A percentile compares a stretch with the other conserved stretches of the same genome.
phyloP scores from a whole-genome alignment of 495 filamentous ascomycete genomes.

The Lophium mytilinum region DNA sequence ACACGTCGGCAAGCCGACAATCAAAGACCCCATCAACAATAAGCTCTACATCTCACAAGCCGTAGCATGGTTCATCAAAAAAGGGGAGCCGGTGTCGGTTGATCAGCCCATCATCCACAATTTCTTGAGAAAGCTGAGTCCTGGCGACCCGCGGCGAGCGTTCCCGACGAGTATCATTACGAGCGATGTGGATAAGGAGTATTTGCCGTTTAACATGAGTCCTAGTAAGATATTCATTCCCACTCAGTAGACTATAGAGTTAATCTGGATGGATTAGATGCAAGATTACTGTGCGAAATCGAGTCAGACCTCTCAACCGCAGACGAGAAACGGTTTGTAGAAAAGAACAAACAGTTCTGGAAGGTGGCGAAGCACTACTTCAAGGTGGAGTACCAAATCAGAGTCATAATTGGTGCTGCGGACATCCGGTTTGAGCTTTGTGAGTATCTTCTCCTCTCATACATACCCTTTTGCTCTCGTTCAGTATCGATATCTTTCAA shows the following conservation, averaged over 20 bases:
- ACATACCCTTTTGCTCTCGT: neutral
- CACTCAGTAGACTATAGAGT: neutral
- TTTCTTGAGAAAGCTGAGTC: slow-evolving; percentile 33
- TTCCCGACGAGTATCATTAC: slow-evolving; percentile 35
- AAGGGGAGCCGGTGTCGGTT: slow-evolving; percentile 34
- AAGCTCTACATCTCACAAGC: slow-evolving; percentile 28
- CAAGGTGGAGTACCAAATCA: slow-evolving; percentile 34
- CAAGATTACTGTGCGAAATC: slow-evolving; percentile 33
- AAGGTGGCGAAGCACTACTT: slow-evolving; percentile 31
- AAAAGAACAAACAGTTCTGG: slow-evolving; percentile 37
- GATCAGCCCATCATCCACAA: slow-evolving; percentile 34
- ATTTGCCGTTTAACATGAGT: slow-evolving; percentile 30
- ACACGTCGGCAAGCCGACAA: slow-evolving; percentile 16
- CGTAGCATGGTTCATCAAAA: slow-evolving; percentile 31
- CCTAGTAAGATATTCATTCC: slow-evolving; percentile 15
- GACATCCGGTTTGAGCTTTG: slow-evolving; percentile 35
- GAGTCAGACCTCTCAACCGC: slow-evolving; percentile 31
- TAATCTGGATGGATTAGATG: slow-evolving; percentile 17
- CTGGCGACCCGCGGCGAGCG: slow-evolving; percentile 28
- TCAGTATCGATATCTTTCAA: too few relatives aligned
- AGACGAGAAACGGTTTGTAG: slow-evolving; percentile 32
- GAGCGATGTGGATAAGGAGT: slow-evolving; percentile 23
- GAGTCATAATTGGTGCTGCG: slow-evolving; percentile 32
- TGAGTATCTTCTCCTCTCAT: slow-evolving; percentile 9
- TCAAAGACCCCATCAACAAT: slow-evolving; percentile 25